Base-by-base conservation (phyloP, 352 stramenopile species). In the Phytopythium mirpurense region DNA sequence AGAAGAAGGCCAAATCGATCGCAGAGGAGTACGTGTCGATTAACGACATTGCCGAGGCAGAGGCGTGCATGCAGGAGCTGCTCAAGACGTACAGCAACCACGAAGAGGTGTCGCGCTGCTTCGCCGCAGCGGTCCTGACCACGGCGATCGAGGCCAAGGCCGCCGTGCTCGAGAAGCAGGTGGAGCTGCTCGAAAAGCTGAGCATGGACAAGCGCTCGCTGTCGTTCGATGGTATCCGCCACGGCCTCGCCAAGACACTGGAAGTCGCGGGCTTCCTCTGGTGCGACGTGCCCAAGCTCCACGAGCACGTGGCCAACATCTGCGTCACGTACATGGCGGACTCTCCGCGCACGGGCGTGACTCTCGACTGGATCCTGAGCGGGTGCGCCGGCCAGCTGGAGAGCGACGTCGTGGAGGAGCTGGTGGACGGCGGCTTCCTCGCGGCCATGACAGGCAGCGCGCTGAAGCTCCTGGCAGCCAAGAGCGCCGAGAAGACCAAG, bases 241-340 rank as follows among this genome's bases (percentile, higher is more conserved):
- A 73, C 32, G 76, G 65, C 19, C 72, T 91, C 37, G 70, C 79
- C 42, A 79, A 87, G 53, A 75, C 68, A 44, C 58, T 90, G 29
- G 72, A 77, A 50, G 27, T 86, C 4, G 77, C 67, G 9, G 73
- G 70, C n/a, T 75, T 90, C 55, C 47, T 92, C 21, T 86, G 72
- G 77, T 93, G 81, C 47, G 83, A 93, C 51, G 83, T 93, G 14
- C 83, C 83, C 2, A 93, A 90, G 68, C 68, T 90, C 6, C 76
- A 86, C 51, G 77, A 91, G 38, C 73, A 92, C 59, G 63, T 91
- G 27, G 74, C 76, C n/a, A 56, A 74, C 38, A 74, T 93, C 44
- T 53, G 86, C n/a, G 64, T 73, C n/a, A 74, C 75, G 14, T 90
- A 92, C 53, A 79, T 88, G 46, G 74, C 76, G 52, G 51, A 85